Evolutionary conservation across 108 stramenopile species (phyloP), one percentile per base, ranked within the genome.

Genomic region (Nitzschia sp.): DNA sequence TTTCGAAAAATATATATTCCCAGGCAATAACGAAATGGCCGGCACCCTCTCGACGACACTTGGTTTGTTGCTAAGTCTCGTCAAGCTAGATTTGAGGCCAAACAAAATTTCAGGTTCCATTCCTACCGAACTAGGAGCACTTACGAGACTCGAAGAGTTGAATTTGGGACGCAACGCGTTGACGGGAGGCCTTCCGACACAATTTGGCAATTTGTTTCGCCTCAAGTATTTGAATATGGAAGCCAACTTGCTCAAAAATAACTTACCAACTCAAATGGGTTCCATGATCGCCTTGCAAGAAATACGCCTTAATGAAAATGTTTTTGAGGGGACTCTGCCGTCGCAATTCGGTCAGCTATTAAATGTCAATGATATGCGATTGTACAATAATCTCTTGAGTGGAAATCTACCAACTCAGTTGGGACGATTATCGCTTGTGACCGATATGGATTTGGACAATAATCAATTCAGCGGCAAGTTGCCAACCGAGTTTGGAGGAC

Each of bases 401-500:
- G 77, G 80, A 28, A 48, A 68, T 11, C 70, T 86, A 46, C 68
- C 64, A 25, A 33, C 42, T 26, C 25, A 73, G 3, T 47, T 65
- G 46, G 72, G 72, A 8, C 28, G 2, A 0, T 33, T 73, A 18
- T 23, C 56, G 1, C 35, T 61, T 28, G 13, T 73, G 30, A 35
- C 38, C 38, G 15, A 57, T 18, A 18, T 73, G 25, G 23, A 73
- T 33, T 15, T 65, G 5, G 27, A 29, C 31, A 19, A 46, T 34
- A 59, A 54, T 46, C 18, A n/a, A 33, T 55, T 87, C 11, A 59
- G 57, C 32, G 83, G 83, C 11, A 54, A 71, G 9, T 75, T 88
- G 26, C 87, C 84, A 5, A 46, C 68, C 17, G 72, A 73, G 25
- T 5, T 28, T 2, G 23, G 23, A 19, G 38, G 38, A 42, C 55